Conservation (phyloP, 306 rosid genomes). For the Citrullus colocynthis region DNA sequence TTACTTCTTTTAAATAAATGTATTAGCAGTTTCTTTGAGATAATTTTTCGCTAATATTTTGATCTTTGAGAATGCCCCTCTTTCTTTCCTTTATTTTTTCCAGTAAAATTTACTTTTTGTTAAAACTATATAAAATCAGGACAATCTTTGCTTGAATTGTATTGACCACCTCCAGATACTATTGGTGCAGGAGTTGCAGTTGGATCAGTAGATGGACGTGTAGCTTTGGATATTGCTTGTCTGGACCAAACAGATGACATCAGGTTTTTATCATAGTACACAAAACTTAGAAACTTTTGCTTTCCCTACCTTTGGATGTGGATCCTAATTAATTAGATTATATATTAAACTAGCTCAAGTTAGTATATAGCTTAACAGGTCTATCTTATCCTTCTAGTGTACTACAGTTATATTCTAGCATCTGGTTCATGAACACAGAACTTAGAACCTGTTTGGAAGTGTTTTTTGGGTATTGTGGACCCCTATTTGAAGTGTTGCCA, state of each 20-base stretch:
- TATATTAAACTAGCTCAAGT: not conserved
- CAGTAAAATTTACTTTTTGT: not conserved
- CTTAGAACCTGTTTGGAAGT: not conserved
- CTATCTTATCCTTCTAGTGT: not conserved
- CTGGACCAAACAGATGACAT: conserved; percentile 39
- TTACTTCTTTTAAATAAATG: not conserved
- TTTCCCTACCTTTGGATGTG: not conserved
- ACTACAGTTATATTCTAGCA: not conserved
- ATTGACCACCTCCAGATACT: not conserved
- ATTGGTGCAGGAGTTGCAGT: conserved; percentile 56
- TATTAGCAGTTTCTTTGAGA: not conserved
- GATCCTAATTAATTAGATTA: not conserved
- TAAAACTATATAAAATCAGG: not conserved
- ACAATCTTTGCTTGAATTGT: not conserved
- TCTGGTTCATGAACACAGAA: not conserved
- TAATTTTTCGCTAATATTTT: not conserved
- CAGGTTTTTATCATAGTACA: conserved; percentile 27
- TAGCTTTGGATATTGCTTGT: conserved; percentile 48
- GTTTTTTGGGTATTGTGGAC: not conserved
- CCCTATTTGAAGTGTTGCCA: not conserved
- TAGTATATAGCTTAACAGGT: not conserved
- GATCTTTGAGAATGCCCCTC: not conserved
- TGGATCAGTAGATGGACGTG: conserved; percentile 93
- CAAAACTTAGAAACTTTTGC: not conserved
- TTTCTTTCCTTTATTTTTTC: not conserved